Evolutionary conservation across 352 stramenopile species (phyloP), one percentile per base, ranked within the genome.

Genomic region (Phytophthora pisi): DNA sequence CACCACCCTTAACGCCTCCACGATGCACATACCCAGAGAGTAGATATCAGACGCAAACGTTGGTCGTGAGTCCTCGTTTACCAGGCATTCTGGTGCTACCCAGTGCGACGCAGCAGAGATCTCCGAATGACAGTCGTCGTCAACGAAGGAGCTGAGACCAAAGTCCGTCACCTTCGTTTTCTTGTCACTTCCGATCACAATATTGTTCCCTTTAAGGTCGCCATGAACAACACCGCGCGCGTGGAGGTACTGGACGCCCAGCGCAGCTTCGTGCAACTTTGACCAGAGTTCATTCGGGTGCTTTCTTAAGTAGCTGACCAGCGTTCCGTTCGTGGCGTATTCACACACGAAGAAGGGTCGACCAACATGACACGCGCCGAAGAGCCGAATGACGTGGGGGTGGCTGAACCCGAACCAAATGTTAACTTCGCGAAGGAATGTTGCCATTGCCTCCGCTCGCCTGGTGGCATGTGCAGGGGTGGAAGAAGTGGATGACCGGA

Each of bases 121-220:
- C 24, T 15, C 3, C 15, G n/a, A 11, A 2, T 56, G 7, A 0
- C 8, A 6, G 15, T 15, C 15, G n/a, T 56, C n/a, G 30, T 16
- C 11, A 43, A 8, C 28, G 28, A 34, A 30, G 1, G 46, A 68
- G 34, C 61, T 68, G 1, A 67, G 51, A 11, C 60, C 60, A 38
- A 67, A 67, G 15, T 67, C 60, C 28, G 43, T 67, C 60, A 67
- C 51, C 28, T 67, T 67, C 16, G 60, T 51, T 18, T 61, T 67
- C 31, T 34, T 45, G 30, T 67, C 51, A 18, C 51, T 67, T 1
- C 60, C 52, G 13, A 67, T 46, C n/a, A 67, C 51, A 23, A 67
- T 57, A 20, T 61, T 67, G 31, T 67, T 67, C 0, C 51, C 34
- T 58, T 53, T 50, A 2, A 58, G 36, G 3, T 60, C 53, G 15